Evolutionary conservation across 2,329 filamentous ascomycete species (phyloP).

Genomic region (Microsporum audouinii): DNA sequence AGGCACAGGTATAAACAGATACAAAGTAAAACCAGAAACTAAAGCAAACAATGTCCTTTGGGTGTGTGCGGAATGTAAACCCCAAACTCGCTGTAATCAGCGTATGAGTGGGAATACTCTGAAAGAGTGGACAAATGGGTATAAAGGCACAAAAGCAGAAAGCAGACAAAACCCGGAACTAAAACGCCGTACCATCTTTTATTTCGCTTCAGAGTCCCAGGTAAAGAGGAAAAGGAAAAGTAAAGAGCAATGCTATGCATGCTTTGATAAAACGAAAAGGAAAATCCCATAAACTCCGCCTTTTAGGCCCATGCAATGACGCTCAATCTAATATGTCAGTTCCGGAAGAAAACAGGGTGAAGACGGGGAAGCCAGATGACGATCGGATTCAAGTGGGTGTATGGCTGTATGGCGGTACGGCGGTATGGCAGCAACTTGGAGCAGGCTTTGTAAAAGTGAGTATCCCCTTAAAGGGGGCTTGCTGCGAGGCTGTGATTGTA

Average conservation of each 20-base stretch:
- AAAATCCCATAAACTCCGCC: not conserved
- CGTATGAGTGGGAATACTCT: not conserved
- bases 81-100: not conserved
- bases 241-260: conserved; percentile 5
- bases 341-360: not conserved
- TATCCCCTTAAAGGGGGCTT: not conserved
- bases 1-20: not conserved
- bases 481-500: not conserved
- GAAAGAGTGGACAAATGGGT: conserved; percentile 1
- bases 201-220: not conserved
- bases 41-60: conserved; percentile 1
- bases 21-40: not conserved
- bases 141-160: not conserved
- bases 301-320: conserved; percentile 4
- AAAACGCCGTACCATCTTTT: conserved; percentile 4
- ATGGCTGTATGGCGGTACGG: not conserved
- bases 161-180: not conserved
- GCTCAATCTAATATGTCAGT: conserved; percentile 1
- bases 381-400: not conserved
- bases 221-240: not conserved
- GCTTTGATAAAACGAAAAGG: not conserved
- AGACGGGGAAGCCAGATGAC: not conserved
- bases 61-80: not conserved
- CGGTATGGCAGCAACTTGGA: no score
- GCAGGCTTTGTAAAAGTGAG: not conserved